Base-by-base conservation (phyloP, 2,329 filamentous ascomycete genomes). In the Thyridium curvatum region DNA sequence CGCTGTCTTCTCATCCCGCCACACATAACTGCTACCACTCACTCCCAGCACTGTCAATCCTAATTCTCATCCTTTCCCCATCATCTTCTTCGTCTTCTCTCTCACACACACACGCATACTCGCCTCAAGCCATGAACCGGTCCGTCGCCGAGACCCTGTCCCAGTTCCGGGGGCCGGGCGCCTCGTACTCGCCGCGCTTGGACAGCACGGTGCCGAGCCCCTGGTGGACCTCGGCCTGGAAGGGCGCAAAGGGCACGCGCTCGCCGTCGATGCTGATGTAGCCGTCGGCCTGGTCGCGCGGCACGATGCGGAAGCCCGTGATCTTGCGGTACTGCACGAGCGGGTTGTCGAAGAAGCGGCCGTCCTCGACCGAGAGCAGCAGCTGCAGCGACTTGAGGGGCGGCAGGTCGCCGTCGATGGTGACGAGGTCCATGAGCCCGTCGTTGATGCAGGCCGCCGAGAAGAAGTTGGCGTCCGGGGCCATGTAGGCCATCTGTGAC, bases 211-310 rank as follows among this genome's bases (percentile, higher is more conserved):
- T 87, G 1, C 87, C 93, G 17, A 98, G 68, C 0, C 84, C 85
- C 38, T 69, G 75, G 58, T 96, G 88, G 7, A 96, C 73, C 63
- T 98, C 93, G 3, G 82, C 87, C 66, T 98, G 93, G 56, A 96
- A 94, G 0, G 87, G 84, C 51, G 83, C 83, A 57, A 94, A 97
- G 0, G 88, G 85, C 3, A 94, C 72, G 39, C 77, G 74, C 64
- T 98, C 93, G 30, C 93, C 93, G 54, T 97, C 93, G 47, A 98
- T 88, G 58, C 88, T 94, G 57, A 98, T 94, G 58, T 86, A 93
- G 2, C 91, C 91, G 45, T 82, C 74, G 30, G 76, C 67, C 51
- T 82, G 73, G 45, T 83, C 65, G 38, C 77, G 79, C 0, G 93
- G 93, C 4, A 82, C 82, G 46, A 98, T 82, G 32, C 93, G 77